Conservation (phyloP, 2,329 filamentous ascomycete genomes). For the Colletotrichum sp. region DNA sequence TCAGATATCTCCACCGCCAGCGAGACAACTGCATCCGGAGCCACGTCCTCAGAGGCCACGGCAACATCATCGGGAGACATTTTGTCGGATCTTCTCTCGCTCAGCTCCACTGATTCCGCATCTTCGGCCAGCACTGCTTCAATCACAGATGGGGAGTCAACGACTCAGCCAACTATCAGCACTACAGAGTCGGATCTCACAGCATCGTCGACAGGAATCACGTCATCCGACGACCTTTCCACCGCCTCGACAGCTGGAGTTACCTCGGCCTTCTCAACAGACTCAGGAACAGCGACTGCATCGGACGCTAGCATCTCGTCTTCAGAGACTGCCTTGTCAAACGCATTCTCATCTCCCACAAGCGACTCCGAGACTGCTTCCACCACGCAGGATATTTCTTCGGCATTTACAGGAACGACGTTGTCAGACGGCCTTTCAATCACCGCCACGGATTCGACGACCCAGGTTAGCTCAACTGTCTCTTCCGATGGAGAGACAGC, state of each 20-base stretch:
- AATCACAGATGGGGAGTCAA: not conserved
- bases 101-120: not conserved
- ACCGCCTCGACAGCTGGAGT: fast-evolving
- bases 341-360: not conserved
- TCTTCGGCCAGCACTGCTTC: not conserved
- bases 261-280: not conserved
- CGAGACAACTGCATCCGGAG: not conserved
- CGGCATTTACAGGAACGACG: no score
- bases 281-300: not conserved
- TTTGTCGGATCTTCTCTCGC: not conserved
- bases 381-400: no score
- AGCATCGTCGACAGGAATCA: not conserved
- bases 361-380: not conserved
- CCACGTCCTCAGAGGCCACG: not conserved
- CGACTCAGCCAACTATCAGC: not conserved
- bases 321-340: not conserved
- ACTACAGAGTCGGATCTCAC: not conserved
- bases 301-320: not conserved
- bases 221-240: not conserved
- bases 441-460: no score
- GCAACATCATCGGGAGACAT: not conserved
- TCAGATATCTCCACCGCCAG: not conserved
- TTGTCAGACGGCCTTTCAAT: no score
- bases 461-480: no score
- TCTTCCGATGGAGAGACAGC: no score